These are phyloP conservation scores for Termitomyces sp. DNA, from an alignment of 768 basidiomycete species.

Conservation along the genomic window DNA sequence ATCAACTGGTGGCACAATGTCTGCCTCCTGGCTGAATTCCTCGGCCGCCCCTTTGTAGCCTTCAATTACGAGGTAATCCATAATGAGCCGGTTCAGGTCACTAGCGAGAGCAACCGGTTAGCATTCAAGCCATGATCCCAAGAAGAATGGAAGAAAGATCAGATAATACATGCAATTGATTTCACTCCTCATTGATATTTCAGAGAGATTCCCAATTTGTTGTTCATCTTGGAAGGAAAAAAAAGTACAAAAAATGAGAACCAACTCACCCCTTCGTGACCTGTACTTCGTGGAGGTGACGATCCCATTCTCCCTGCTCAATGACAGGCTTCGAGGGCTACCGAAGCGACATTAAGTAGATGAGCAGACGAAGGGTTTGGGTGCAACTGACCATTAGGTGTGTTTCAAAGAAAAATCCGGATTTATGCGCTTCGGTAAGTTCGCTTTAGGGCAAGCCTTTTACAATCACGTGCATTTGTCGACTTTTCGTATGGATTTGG, in stretches of 20 bases:
- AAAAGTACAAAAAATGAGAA: conserved; percentile 8
- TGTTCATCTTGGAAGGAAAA: conserved; percentile 49
- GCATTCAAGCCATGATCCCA: conserved; percentile 12
- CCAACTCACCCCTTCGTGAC: conserved; percentile 84
- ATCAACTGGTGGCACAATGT: conserved; percentile 70
- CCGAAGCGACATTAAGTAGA: conserved; percentile 2
- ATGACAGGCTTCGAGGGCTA: conserved; percentile 53
- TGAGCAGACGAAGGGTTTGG: neutral
- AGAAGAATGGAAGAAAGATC: conserved; percentile 34
- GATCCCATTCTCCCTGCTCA: conserved; percentile 83
- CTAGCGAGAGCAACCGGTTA: conserved; percentile 36
- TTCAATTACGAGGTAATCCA: conserved; percentile 97
- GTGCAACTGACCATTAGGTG: conserved; percentile 29
- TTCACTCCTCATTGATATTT: conserved; percentile 58
- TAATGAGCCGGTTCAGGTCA: conserved; percentile 89
- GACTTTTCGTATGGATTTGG: no score
- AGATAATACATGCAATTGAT: conserved; percentile 87
- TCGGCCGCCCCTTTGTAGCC: conserved; percentile 96
- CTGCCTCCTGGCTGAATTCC: conserved; percentile 88
- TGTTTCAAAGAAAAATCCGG: conserved; percentile 13
- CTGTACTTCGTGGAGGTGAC: conserved; percentile 72
- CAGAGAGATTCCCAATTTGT: conserved; percentile 99
- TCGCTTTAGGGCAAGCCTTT: conserved; percentile 30
- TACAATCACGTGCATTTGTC: conserved; percentile 20
- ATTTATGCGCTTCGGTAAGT: conserved; percentile 21